phyloP scores from a whole-genome alignment of 768 basidiomycete species.

The Suillus sp. region DNA sequence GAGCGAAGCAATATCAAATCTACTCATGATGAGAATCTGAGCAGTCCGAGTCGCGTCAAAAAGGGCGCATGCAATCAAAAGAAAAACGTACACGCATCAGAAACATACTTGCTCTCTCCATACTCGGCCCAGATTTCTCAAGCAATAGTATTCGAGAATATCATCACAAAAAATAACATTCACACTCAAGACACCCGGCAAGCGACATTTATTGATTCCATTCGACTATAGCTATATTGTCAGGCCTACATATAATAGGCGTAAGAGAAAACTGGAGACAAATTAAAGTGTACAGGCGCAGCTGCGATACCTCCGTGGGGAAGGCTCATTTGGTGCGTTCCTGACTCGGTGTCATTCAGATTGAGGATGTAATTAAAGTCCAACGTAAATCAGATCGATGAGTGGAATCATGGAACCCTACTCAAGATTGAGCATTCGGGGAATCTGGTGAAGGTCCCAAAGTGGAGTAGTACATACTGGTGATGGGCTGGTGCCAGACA shows the following conservation, averaged over 20 bases:
- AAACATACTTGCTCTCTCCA: slow-evolving; percentile 39
- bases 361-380: not conserved
- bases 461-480: not conserved
- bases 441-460: not conserved
- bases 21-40: slow-evolving; percentile 32
- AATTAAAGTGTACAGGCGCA: too few species aligned
- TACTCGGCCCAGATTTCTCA: too few species aligned
- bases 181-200: too few species aligned
- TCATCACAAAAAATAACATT: too few species aligned
- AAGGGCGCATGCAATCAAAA: slow-evolving; percentile 25
- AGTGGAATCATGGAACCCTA: not conserved
- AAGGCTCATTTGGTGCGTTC: slow-evolving; percentile 27
- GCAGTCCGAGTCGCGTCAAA: not conserved
- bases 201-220: too few species aligned
- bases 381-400: not conserved
- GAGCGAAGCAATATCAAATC: slow-evolving; percentile 33
- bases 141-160: too few species aligned
- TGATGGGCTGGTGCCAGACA: not conserved
- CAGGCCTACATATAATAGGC: too few species aligned
- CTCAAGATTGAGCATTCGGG: not conserved
- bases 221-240: too few species aligned
- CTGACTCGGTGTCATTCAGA: not conserved
- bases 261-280: too few species aligned
- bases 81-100: slow-evolving; percentile 26
- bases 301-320: slow-evolving; percentile 35